These are phyloP conservation scores for Leucogyrophana mollusca DNA, from an alignment of 768 basidiomycete species.

Conservation along the genomic window DNA sequence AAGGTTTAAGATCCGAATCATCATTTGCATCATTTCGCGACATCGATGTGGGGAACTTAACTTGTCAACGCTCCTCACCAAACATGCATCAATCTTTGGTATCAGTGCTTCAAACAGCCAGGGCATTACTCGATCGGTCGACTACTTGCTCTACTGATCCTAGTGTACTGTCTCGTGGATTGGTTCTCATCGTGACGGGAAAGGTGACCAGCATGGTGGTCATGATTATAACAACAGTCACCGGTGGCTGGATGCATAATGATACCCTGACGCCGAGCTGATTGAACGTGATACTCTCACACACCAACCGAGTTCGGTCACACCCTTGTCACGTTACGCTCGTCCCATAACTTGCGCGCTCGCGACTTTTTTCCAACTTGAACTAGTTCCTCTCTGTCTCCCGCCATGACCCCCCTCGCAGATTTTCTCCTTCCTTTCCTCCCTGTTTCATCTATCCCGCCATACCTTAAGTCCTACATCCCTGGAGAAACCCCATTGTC, in stretches of 20 bases:
- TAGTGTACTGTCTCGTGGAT: no score
- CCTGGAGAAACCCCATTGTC: constrained; percentile 58
- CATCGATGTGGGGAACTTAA: constrained; percentile 1
- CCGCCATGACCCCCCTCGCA: constrained; percentile 69
- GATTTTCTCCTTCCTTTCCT: constrained; percentile 62
- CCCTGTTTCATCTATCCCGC: constrained; percentile 43
- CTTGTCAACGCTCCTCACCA: no score
- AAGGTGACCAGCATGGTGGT: no score
- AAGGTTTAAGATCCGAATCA: neutral
- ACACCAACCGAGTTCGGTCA: constrained; percentile 2
- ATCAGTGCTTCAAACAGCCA: no score
- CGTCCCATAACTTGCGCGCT: constrained; percentile 24
- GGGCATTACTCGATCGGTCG: no score
- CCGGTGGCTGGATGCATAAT: no score
- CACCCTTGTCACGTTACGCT: constrained; percentile 27
- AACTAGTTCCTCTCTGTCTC: constrained; percentile 23
- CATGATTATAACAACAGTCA: no score
- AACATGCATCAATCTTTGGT: no score
- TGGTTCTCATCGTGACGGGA: no score
- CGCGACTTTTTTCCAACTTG: constrained; percentile 16
- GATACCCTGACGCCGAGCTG: no score
- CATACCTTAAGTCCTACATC: constrained; percentile 46
- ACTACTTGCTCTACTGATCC: no score
- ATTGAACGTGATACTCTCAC: constrained; percentile 1
- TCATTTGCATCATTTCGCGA: no score